phyloP scores from a whole-genome alignment of 2,329 filamentous ascomycete species.

The Fusarium equiseti region DNA sequence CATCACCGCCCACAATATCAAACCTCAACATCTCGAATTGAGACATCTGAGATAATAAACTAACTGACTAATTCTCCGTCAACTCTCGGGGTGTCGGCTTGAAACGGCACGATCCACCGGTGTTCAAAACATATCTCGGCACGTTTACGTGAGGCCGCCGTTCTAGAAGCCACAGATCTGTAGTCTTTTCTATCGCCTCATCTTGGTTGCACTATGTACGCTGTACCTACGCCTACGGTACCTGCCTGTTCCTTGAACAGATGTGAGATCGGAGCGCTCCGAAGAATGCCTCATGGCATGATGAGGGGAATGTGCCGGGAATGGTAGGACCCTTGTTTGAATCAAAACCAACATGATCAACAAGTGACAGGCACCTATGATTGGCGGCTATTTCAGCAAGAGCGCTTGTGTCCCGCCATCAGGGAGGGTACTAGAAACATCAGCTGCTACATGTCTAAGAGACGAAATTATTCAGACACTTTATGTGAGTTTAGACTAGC shows the following conservation, averaged over 20 bases:
- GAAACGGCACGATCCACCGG: not conserved
- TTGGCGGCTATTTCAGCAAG: slow-evolving; percentile 3
- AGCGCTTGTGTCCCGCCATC: not conserved
- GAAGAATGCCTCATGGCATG: slow-evolving; percentile 27
- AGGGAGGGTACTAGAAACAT: not conserved
- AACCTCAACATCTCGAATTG: not conserved
- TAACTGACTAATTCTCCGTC: not conserved
- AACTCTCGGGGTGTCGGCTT: slow-evolving; percentile 4
- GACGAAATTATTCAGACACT: not conserved
- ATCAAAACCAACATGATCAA: not conserved
- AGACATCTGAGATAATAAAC: not conserved
- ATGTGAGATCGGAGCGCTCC: slow-evolving; percentile 32
- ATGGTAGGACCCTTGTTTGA: slow-evolving; percentile 9
- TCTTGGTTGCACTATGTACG: not conserved
- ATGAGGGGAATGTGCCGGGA: slow-evolving; percentile 17
- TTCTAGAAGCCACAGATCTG: slow-evolving; percentile 5
- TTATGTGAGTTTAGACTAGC: not conserved
- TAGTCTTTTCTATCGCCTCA: slow-evolving; percentile 7
- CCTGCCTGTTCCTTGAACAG: not conserved
- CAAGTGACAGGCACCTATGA: not conserved
- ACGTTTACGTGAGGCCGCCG: slow-evolving; percentile 23
- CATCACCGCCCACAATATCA: slow-evolving; percentile 4
- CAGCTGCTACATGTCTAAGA: not conserved
- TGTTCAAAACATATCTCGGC: slow-evolving; percentile 10
- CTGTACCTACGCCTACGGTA: not conserved